These are phyloP conservation scores for Artemisia argyi DNA, from an alignment of 129 eudicot genomes.

Conservation along the genomic window DNA sequence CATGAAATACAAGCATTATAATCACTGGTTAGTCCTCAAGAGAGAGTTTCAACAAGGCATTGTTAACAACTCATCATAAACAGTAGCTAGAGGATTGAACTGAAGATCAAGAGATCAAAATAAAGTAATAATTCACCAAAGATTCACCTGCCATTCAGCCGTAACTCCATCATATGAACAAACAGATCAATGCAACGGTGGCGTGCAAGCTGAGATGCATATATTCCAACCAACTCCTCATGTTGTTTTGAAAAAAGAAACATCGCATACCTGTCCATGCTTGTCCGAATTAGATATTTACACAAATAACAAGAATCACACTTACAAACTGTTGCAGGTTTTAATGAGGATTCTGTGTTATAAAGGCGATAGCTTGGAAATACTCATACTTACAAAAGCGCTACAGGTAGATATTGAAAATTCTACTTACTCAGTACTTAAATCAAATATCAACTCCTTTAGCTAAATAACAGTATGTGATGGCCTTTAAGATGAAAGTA, in stretches of 20 bases:
- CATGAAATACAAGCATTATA: constrained; percentile 12
- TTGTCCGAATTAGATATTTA: constrained; percentile 11
- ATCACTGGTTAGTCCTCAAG: neutral
- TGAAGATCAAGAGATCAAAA: neutral
- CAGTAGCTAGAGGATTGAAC: neutral
- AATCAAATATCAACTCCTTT: neutral
- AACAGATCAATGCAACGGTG: constrained; percentile 96
- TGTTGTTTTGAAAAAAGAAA: constrained; percentile 82
- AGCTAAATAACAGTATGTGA: neutral
- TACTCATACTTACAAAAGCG: constrained; percentile 1
- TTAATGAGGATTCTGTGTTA: constrained; percentile 4
- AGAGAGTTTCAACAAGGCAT: neutral
- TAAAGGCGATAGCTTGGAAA: neutral
- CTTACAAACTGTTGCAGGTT: constrained; percentile 1
- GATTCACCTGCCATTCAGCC: constrained; percentile 78
- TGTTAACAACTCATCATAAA: neutral
- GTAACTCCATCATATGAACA: constrained; percentile 98
- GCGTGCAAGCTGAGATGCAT: constrained; percentile 95
- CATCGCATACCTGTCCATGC: constrained; percentile 76
- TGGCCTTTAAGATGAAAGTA: neutral
- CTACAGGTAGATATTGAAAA: neutral
- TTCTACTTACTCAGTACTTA: neutral
- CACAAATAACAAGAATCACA: constrained; percentile 5
- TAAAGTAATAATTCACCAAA: neutral
- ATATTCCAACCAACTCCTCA: constrained; percentile 90